These are phyloP conservation scores for Xylaria castorea DNA, from an alignment of 495 filamentous ascomycete genomes.

Conservation along the genomic window DNA sequence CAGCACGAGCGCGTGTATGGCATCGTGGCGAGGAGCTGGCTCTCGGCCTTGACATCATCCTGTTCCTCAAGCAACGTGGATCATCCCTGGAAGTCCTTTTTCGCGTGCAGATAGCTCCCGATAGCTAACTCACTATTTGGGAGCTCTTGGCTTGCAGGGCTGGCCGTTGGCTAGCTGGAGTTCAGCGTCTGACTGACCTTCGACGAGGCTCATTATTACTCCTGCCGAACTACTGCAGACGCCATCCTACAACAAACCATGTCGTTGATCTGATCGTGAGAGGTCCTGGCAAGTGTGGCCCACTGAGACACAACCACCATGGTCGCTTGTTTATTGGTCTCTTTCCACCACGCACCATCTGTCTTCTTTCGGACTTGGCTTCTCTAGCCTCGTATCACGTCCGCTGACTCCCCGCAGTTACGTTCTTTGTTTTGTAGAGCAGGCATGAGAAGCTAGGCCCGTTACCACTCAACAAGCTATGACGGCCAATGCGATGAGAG, in stretches of 20 bases:
- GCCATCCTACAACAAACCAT: constrained; percentile 12
- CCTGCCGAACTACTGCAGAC: constrained; percentile 13
- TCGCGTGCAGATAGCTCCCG: constrained; percentile 18
- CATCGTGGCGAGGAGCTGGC: not conserved
- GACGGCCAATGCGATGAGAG: constrained; percentile 9
- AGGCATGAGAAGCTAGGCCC: constrained; percentile 10
- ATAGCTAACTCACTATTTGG: constrained; percentile 18
- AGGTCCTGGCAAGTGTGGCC: not conserved
- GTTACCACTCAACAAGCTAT: constrained; percentile 8
- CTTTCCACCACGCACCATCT: not conserved
- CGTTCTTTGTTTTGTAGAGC: constrained; percentile 12
- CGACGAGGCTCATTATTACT: constrained; percentile 16
- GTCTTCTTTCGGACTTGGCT: constrained; percentile 10
- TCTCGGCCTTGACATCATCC: constrained; percentile 24
- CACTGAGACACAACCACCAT: not conserved
- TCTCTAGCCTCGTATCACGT: constrained; percentile 27
- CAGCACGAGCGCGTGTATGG: not conserved
- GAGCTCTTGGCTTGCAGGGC: constrained; percentile 19
- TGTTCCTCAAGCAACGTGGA: constrained; percentile 22
- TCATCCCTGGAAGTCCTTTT: not conserved
- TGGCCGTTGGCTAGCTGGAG: constrained; percentile 9
- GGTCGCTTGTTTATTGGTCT: constrained; percentile 12
- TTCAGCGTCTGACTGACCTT: constrained; percentile 1
- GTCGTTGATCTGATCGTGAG: constrained; percentile 6
- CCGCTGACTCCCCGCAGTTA: constrained; percentile 1